phyloP scores from a whole-genome alignment of 306 rosid genomes.

The Phaseolus lunatus region DNA sequence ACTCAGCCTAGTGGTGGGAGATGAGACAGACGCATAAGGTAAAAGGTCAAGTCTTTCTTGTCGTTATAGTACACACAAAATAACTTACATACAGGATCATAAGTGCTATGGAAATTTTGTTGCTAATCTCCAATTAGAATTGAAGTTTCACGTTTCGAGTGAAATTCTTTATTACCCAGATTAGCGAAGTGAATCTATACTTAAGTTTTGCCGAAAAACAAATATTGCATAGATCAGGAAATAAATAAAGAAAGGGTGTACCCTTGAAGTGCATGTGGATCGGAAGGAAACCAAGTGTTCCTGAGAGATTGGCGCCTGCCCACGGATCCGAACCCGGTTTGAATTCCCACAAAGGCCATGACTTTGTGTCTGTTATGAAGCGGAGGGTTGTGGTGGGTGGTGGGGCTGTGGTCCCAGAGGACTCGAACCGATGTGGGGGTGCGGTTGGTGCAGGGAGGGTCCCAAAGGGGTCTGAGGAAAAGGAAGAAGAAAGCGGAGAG shows the following conservation, averaged over 20 bases:
- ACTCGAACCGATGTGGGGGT: constrained; percentile 70
- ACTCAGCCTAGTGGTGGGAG: too few species aligned
- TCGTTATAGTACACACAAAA: too few species aligned
- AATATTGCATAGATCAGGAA: not conserved
- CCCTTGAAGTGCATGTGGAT: constrained; percentile 76
- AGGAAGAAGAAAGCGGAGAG: constrained; percentile 58
- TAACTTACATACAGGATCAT: too few species aligned
- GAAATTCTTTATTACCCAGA: too few species aligned
- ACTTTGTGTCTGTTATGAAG: constrained; percentile 58
- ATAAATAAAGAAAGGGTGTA: constrained; percentile 10
- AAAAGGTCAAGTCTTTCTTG: too few species aligned
- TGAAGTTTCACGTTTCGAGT: too few species aligned
- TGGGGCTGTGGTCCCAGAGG: constrained; percentile 64
- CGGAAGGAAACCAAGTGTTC: constrained; percentile 91
- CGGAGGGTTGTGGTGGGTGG: not conserved
- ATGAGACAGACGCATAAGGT: too few species aligned
- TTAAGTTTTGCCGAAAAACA: too few species aligned
- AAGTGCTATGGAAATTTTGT: too few species aligned
- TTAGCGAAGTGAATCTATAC: too few species aligned
- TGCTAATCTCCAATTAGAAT: too few species aligned
- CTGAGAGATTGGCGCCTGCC: constrained; percentile 78
- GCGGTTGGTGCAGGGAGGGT: constrained; percentile 42
- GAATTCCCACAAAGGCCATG: constrained; percentile 88
- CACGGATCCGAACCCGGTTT: constrained; percentile 80
- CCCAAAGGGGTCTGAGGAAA: constrained; percentile 46